Evolutionary conservation across 2,329 filamentous ascomycete genomes (phyloP), one percentile per base, ranked within the genome.

Genomic region (Exophiala sideris): DNA sequence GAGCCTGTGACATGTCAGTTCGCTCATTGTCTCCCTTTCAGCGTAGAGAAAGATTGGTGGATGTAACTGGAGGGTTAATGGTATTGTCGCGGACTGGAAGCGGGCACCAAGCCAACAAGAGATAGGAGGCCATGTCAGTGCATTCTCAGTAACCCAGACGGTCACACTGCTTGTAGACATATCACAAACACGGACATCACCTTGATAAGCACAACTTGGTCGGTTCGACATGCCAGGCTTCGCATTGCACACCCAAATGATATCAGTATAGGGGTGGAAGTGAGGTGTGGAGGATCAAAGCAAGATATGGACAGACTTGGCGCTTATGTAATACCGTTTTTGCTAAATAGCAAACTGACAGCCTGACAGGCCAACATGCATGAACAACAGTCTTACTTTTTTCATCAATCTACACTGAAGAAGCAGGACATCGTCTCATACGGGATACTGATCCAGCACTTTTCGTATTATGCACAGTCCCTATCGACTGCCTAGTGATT

Each of bases 381-480:
- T 24, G 5, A 18, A 12, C 2, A 45, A 32, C 35, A 29, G 24
- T 29, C 24, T 3, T 29, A 29, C 7, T 29, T 4, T 8, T 8
- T 29, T 29, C 24, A 8, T 29, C 24, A 8, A 29, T 29, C 7
- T 29, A 29, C 24, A 29, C 24, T 29, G 24, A 8, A 29, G 5
- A 29, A 29, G 24, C 24, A 29, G 24, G 24, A 29, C 7, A 29
- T 29, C 24, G 7, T 29, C 7, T 29, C 7, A 29, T 8, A 29
- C 4, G 24, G 24, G 7, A 29, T 29, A 29, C 24, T 29, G 24
- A 29, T 29, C 24, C 10, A 47, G 18, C 32, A 48, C 29, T 29
- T 45, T 48, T 44, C 20, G 16, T 53, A 56, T 56, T 55, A 59
- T 36, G 34, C 18, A 45, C 52, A 57, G 45, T 29, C 48, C 14